Base-by-base conservation (phyloP, 2,329 filamentous ascomycete genomes). In the Colletotrichum liriopes region DNA sequence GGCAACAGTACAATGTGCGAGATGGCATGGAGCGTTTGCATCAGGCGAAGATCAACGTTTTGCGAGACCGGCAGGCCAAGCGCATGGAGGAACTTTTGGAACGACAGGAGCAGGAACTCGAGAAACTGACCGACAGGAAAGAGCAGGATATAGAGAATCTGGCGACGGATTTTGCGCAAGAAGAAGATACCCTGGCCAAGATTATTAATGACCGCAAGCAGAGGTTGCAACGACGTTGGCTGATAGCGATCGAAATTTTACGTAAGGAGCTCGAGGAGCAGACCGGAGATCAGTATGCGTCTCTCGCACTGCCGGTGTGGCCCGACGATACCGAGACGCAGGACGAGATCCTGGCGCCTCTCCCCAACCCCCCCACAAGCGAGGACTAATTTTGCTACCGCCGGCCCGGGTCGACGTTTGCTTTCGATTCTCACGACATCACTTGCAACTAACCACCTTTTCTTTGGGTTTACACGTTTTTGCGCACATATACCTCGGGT, bases 11-110 rank as follows among this genome's bases (percentile, higher is more conserved):
- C 79, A 89, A 86, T 73, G 76, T 90, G 16, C 86, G 89, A 47
- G 89, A 90, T 76, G 87, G 87, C 73, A 87, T 92, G 84, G 86
- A 88, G 72, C 85, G 88, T 47, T 81, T 90, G 3, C 89, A 92
- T 73, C 84, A 89, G 75, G 84, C 87, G 49, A 89, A 88, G 77
- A 91, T 92, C 78, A 91, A 91, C 75, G 89, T 92, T 35, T 86
- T 92, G 83, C 85, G 90, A n/a, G 90, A 92, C 72, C 87, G 88
- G 52, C 90, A 92, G 77, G 85, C 88, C 1, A 90, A 90, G 77
- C 84, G 87, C 39, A 87, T 91, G 83, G 89, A 91, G 76, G 87
- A 90, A 72, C 82, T 92, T 5, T 79, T 88, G 1, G 84, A 86
- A 49, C 83, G 86, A 32, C 90, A 92, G 75, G 86, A 87, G 71